Conservation (phyloP, 2,329 filamentous ascomycete species). For the Xylariaceae sp. region DNA sequence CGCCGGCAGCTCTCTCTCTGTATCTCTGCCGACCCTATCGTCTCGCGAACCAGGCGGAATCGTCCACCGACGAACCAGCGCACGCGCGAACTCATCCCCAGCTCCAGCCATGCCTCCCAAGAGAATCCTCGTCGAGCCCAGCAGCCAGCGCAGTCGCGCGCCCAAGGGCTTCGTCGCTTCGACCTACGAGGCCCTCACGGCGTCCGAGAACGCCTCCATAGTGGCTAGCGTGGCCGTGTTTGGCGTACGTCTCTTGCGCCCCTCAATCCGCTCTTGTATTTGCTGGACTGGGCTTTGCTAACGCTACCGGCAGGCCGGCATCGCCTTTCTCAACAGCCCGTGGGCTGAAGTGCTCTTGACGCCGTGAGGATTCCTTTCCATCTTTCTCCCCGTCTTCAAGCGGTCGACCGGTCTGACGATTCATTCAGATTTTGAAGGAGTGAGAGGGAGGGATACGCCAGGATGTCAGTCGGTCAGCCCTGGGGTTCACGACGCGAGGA, state of each 20-base stretch:
- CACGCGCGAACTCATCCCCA: not conserved
- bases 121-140: conserved; percentile 45
- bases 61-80: too few relatives aligned
- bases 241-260: conserved; percentile 46
- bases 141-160: conserved; percentile 32
- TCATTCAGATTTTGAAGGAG: too few relatives aligned
- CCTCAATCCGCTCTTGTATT: not conserved
- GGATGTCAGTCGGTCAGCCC: too few relatives aligned
- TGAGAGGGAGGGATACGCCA: too few relatives aligned
- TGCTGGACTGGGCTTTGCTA: conserved; percentile 1
- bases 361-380: conserved; percentile 37
- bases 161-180: conserved; percentile 48
- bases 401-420: too few relatives aligned
- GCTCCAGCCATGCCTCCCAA: conserved; percentile 53
- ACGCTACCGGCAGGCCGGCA: conserved; percentile 42
- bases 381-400: not conserved
- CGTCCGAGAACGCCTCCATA: conserved; percentile 60
- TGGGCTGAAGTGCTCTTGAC: conserved; percentile 62
- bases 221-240: conserved; percentile 62
- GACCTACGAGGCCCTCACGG: conserved; percentile 56
- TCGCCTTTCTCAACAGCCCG: conserved; percentile 60
- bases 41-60: too few relatives aligned
- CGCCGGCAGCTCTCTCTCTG: too few relatives aligned
- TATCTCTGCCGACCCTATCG: too few relatives aligned
- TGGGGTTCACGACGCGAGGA: too few relatives aligned